Percentiles rank a stretch among this genome's conserved stretches.
These are phyloP conservation scores for Melastoma malabathricum DNA, from an alignment of 345 rosid genomes.

Conservation along the genomic window DNA sequence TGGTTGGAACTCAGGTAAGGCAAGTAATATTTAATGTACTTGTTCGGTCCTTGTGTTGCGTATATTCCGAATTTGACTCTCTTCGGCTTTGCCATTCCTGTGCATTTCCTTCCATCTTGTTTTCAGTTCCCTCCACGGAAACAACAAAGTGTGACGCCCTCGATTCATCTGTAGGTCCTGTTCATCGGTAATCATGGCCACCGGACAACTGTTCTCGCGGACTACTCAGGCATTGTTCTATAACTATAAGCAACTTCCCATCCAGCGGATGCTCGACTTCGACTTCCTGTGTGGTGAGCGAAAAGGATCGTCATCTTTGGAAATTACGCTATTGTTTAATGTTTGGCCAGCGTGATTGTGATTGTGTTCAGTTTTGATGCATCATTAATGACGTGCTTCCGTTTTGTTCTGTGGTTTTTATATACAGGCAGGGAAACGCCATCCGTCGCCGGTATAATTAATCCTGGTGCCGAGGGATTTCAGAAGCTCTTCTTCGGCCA, in stretches of 20 bases:
- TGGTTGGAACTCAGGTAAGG: too few species aligned
- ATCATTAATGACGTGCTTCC: neutral
- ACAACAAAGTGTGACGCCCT: neutral
- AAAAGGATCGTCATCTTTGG: neutral
- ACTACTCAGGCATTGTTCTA: conserved; percentile 85
- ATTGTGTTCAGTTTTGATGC: neutral
- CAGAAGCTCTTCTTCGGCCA: conserved; percentile 97
- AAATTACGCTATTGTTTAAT: neutral
- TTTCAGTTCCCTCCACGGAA: too few species aligned
- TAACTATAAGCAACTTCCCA: conserved; percentile 90
- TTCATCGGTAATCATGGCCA: conserved; percentile 46
- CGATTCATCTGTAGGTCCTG: conserved; percentile 24
- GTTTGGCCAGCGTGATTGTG: neutral
- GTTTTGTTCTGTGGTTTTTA: neutral
- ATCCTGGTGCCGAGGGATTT: conserved; percentile 93
- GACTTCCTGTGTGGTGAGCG: conserved; percentile 87
- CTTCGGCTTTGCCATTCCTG: too few species aligned
- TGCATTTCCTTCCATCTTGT: too few species aligned
- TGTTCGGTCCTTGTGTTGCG: too few species aligned
- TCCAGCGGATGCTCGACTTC: conserved; percentile 98
- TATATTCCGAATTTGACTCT: too few species aligned
- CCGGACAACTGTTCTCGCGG: conserved; percentile 84
- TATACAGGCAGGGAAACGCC: conserved; percentile 80
- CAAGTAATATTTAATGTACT: too few species aligned
- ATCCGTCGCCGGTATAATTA: conserved; percentile 91